phyloP scores from a whole-genome alignment of 345 rosid genomes.

The Firmiana major region DNA sequence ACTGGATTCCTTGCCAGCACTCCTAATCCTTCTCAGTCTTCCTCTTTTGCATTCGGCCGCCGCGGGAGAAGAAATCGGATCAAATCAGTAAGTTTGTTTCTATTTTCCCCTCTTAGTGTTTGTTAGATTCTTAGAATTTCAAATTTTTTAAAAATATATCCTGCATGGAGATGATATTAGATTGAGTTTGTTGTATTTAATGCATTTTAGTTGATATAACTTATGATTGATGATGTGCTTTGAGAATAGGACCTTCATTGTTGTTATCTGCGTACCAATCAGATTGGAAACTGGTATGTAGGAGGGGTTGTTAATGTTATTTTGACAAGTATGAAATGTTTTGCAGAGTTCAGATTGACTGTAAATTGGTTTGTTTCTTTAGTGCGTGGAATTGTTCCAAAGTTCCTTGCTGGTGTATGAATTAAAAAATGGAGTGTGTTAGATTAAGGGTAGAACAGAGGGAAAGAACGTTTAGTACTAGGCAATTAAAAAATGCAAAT shows the following conservation, averaged over 20 bases:
- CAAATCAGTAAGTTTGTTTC: constrained; percentile 43
- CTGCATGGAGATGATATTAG: neutral
- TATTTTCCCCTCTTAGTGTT: neutral
- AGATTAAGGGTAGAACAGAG: neutral
- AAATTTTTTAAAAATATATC: neutral
- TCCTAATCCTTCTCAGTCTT: constrained; percentile 52
- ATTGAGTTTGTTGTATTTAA: neutral
- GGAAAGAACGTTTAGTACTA: neutral
- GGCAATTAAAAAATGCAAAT: neutral
- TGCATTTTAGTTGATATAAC: neutral
- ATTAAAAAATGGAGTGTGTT: neutral
- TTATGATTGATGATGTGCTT: neutral
- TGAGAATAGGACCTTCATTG: neutral
- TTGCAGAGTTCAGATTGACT: neutral
- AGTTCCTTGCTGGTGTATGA: neutral
- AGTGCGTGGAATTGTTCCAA: neutral
- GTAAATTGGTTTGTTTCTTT: constrained; percentile 7
- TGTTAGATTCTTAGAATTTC: neutral
- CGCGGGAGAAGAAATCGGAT: constrained; percentile 42
- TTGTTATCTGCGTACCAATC: neutral
- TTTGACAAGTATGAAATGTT: neutral
- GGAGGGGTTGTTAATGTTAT: neutral
- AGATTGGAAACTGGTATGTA: neutral
- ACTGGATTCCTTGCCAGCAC: constrained; percentile 89
- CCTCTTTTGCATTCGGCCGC: constrained; percentile 31